phyloP scores from a whole-genome alignment of 148 eudicot species.

The Nyssa sinensis region DNA sequence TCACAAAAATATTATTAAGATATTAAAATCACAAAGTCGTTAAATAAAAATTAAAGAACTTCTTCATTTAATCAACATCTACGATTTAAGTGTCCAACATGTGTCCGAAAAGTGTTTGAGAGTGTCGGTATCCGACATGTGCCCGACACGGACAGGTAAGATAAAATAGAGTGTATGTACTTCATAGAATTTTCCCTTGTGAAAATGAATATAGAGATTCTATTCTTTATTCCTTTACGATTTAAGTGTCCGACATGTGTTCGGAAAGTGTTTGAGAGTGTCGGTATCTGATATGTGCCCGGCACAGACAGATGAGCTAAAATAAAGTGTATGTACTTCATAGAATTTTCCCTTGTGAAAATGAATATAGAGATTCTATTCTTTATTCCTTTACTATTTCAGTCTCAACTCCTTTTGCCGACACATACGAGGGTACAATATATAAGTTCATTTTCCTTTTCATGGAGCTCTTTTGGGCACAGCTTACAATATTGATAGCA shows the following conservation, averaged over 20 bases:
- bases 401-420: no score
- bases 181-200: not conserved
- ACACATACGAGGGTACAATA: not conserved
- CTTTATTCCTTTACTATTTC: no score
- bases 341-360: not conserved
- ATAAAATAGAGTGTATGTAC: no score
- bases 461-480: not conserved
- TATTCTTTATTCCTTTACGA: not conserved
- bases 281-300: constrained; percentile 5
- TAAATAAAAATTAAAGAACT: no score
- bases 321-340: not conserved
- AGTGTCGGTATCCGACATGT: no score
- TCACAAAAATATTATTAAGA: no score
- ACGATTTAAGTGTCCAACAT: no score
- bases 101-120: no score
- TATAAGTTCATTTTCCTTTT: not conserved
- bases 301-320: not conserved
- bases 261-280: not conserved
- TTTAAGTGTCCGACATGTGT: no score
- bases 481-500: not conserved
- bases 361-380: not conserved
- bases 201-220: not conserved
- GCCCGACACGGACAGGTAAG: no score
- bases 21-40: no score
- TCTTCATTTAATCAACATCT: no score